Evolutionary conservation across 768 basidiomycete genomes (phyloP), one percentile per base, ranked within the genome.

Genomic region (Albatrellus ellisii): DNA sequence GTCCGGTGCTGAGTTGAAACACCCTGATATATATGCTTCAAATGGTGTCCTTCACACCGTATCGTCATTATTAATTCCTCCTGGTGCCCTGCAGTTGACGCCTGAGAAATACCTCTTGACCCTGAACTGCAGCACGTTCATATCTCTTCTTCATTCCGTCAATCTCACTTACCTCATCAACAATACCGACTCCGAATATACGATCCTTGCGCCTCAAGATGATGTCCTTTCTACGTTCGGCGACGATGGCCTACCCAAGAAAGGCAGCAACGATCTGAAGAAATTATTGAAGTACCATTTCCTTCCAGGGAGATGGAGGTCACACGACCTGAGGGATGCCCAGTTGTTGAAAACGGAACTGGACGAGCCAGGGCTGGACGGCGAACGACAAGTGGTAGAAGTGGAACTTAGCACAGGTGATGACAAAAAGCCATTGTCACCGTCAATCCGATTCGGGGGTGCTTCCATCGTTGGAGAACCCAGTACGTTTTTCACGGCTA

Each of bases 41-140:
- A 99, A 99, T 53, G 95, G 94, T 36, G 95, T 98, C 33, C 58
- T 98, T 12, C 95, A 99, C 59, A 73, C 89, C 32, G 72, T 98
- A 20, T 84, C 84, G 11, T 73, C 77, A 11, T 73, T 98, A 18
- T 73, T 99, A 11, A 59, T 92, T 9, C 85, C 89, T 6, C 68
- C 73, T 2, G 78, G 75, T 12, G 70, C 84, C 34, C 72, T 94
- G 18, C 67, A 75, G 46, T 63, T 91, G 33, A 98, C 92, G 4
- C 84, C 92, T 14, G 95, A 98, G 65, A 98, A 98, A 60, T 89
- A 83, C 50, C 80, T 99, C 14, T 74, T 98, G 8, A 78, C 87
- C 3, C 70, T 97, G 46, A 88, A 95, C 56, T 95, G 92, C 62
- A 84, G 86, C 2, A 71, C 72, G 24, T 98, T 98, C 57, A 85